A percentile compares a stretch with the other conserved stretches of the same genome.
Evolutionary conservation across 2,329 filamentous ascomycete species (phyloP).

Genomic region (Talaromyces sp.): DNA sequence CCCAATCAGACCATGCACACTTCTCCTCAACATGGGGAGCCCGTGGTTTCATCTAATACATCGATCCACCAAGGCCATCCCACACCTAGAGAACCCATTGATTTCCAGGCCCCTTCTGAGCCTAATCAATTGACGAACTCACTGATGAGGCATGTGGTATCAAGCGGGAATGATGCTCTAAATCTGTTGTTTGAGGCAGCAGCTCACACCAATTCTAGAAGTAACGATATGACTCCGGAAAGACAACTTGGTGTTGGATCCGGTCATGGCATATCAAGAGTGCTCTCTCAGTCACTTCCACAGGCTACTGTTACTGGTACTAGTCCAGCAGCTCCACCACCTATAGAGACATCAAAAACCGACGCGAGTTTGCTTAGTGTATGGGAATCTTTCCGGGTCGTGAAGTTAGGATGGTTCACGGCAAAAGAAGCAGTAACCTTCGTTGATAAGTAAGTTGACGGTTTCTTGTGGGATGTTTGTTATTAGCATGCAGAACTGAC

Average conservation of each 20-base stretch:
- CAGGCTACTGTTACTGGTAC: constrained; percentile 12
- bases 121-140: constrained; percentile 26
- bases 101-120: constrained; percentile 13
- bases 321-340: constrained; percentile 14
- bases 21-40: constrained; percentile 12
- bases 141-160: constrained; percentile 44
- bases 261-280: constrained; percentile 2
- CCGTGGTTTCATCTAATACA: background rate
- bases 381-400: constrained; percentile 48
- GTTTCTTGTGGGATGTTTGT: background rate
- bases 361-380: constrained; percentile 33
- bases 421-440: constrained; percentile 48
- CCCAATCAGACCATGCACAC: constrained; percentile 7
- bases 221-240: constrained; percentile 16
- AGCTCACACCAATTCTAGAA: constrained; percentile 23
- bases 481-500: constrained; percentile 5
- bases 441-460: constrained; percentile 39
- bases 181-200: constrained; percentile 48
- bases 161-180: constrained; percentile 48
- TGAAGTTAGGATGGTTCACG: constrained; percentile 51
- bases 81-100: background rate
- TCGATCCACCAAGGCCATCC: background rate
- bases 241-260: constrained; percentile 13
- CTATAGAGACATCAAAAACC: constrained; percentile 17
- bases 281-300: background rate